These are phyloP conservation scores for Diaporthe sp. DNA, from an alignment of 2,329 filamentous ascomycete species.

Conservation along the genomic window DNA sequence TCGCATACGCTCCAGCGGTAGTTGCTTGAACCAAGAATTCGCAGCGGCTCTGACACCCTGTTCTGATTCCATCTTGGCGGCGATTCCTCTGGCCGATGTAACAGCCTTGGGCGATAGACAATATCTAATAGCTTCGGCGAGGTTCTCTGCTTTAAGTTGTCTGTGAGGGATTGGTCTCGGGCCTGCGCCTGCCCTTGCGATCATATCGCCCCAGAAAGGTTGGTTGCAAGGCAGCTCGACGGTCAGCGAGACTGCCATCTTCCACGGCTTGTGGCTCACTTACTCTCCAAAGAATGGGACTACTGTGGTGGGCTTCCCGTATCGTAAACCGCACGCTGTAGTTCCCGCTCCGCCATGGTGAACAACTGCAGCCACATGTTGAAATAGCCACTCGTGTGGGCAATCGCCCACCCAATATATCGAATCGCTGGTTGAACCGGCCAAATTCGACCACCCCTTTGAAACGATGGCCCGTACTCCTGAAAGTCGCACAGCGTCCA, in stretches of 20 bases:
- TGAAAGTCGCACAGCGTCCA: constrained; percentile 50
- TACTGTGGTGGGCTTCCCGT: constrained; percentile 62
- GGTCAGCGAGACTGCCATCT: neutral
- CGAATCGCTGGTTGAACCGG: neutral
- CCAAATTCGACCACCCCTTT: constrained; percentile 35
- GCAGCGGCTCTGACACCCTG: neutral
- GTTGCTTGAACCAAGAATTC: neutral
- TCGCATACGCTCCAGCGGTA: neutral
- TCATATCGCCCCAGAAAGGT: constrained; percentile 51
- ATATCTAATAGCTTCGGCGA: neutral
- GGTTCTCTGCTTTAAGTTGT: neutral
- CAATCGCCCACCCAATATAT: constrained; percentile 55
- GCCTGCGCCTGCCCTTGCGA: constrained; percentile 51
- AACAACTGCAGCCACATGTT: constrained; percentile 63
- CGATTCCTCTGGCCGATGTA: neutral
- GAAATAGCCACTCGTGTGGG: constrained; percentile 69
- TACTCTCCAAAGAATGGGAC: constrained; percentile 57
- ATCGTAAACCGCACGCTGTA: constrained; percentile 63
- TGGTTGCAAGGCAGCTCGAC: neutral
- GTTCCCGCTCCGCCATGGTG: constrained; percentile 71
- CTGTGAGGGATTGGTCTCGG: constrained; percentile 35
- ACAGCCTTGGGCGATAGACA: neutral
- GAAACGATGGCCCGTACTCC: constrained; percentile 64
- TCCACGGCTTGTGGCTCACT: neutral
- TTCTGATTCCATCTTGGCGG: neutral